Evolutionary conservation across 2,329 filamentous ascomycete genomes (phyloP).

Genomic region (Cyphellophora attinorum): DNA sequence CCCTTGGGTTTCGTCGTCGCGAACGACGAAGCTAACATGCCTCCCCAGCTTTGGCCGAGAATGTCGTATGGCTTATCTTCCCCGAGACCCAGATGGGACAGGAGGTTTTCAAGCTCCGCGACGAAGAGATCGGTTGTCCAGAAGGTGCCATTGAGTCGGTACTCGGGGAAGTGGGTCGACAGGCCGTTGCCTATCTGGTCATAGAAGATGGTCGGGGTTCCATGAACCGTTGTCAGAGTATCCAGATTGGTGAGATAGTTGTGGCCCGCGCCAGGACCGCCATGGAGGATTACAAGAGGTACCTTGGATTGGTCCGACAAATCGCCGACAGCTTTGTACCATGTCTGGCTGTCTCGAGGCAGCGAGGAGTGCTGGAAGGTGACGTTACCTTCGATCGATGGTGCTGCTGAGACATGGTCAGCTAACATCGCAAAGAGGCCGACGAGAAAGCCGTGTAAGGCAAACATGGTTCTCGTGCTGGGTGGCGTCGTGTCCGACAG

Average conservation of each 20-base stretch:
- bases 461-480: no score
- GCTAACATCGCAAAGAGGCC: no score
- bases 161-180: conserved; percentile 40
- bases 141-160: conserved; percentile 35
- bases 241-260: conserved; percentile 32
- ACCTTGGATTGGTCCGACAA: conserved; percentile 20
- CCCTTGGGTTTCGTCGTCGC: conserved; percentile 26
- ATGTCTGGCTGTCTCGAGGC: conserved; percentile 28
- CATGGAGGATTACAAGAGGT: conserved; percentile 31
- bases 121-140: conserved; percentile 41
- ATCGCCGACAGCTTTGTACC: conserved; percentile 30
- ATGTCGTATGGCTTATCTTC: conserved; percentile 29
- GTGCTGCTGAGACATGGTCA: no score
- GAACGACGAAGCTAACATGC: conserved; percentile 38
- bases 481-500: no score
- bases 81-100: conserved; percentile 30
- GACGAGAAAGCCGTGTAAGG: no score
- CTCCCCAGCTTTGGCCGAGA: conserved; percentile 45
- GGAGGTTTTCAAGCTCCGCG: conserved; percentile 40
- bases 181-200: conserved; percentile 44
- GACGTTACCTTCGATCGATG: conserved; percentile 9
- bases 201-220: conserved; percentile 42
- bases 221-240: conserved; percentile 26
- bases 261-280: conserved; percentile 39
- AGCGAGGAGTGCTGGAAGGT: conserved; percentile 24